Conservation (phyloP, 2,329 filamentous ascomycete species). For the Curvularia verruculosa region DNA sequence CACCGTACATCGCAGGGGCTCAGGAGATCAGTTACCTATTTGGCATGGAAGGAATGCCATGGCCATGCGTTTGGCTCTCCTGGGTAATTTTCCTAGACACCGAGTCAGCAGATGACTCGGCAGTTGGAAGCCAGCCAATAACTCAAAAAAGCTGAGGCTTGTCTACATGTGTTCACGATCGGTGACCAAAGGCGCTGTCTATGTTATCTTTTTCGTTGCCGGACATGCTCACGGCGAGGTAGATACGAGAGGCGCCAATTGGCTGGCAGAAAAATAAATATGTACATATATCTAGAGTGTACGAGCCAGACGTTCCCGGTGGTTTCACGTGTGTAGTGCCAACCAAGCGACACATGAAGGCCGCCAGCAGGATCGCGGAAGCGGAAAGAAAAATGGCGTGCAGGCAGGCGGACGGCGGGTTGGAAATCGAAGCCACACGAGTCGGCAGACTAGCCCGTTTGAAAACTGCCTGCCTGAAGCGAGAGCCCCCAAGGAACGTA, state of each 20-base stretch:
- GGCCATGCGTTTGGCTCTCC: conserved; percentile 1
- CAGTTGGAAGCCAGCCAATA: conserved; percentile 4
- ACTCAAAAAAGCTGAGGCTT: neutral
- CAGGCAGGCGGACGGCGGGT: neutral
- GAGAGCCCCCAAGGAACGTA: conserved; percentile 4
- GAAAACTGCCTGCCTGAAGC: conserved; percentile 2
- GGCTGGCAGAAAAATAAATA: neutral
- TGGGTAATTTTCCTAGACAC: neutral
- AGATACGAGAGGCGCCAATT: neutral
- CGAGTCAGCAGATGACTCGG: conserved; percentile 8
- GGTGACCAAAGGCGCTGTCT: neutral
- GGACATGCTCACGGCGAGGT: neutral
- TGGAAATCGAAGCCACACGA: conserved; percentile 3
- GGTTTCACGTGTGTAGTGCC: neutral
- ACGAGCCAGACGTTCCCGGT: conserved; percentile 3
- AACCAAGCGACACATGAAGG: conserved; percentile 1
- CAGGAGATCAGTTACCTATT: conserved; percentile 3
- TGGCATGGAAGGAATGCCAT: neutral
- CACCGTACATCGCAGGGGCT: neutral
- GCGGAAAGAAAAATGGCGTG: conserved; percentile 3
- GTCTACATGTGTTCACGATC: neutral
- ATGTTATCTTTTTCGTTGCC: neutral
- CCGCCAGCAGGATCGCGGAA: conserved; percentile 9
- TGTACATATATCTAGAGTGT: neutral
- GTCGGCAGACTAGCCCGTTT: conserved; percentile 4